Conservation (phyloP, 331 rosid species). For the Pyrus hybrid region DNA sequence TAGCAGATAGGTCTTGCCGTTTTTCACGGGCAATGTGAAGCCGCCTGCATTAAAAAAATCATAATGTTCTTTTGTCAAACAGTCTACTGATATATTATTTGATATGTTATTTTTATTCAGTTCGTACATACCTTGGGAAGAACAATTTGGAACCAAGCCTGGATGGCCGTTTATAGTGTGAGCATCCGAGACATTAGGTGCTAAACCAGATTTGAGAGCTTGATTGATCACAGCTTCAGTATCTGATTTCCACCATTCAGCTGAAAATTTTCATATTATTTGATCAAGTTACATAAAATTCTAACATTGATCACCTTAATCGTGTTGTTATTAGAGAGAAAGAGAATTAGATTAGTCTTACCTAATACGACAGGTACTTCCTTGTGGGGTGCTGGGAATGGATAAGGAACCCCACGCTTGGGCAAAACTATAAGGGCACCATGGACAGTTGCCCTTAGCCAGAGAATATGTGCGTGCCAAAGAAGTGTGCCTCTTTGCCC, state of each 20-base stretch:
- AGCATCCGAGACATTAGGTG: conserved; percentile 90
- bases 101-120: not conserved
- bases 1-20: conserved; percentile 53
- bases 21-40: conserved; percentile 43
- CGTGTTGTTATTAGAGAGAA: not conserved
- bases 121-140: conserved; percentile 38
- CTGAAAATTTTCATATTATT: conserved; percentile 22
- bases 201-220: conserved; percentile 68
- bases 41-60: conserved; percentile 26
- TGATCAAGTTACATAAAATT: not conserved
- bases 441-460: conserved; percentile 85
- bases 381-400: conserved; percentile 75
- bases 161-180: conserved; percentile 90
- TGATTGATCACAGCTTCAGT: conserved; percentile 78
- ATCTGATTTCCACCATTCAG: conserved; percentile 98
- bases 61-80: not conserved
- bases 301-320: not conserved
- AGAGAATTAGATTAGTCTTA: not conserved
- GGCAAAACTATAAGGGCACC: conserved; percentile 85
- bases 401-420: conserved; percentile 78
- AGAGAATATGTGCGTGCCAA: conserved; percentile 86
- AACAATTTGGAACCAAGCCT: conserved; percentile 50
- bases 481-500: conserved; percentile 94
- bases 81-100: no score
- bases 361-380: conserved; percentile 66